Conservation (phyloP, 1,139 yeast species). For the Hansenula lynferdii region DNA sequence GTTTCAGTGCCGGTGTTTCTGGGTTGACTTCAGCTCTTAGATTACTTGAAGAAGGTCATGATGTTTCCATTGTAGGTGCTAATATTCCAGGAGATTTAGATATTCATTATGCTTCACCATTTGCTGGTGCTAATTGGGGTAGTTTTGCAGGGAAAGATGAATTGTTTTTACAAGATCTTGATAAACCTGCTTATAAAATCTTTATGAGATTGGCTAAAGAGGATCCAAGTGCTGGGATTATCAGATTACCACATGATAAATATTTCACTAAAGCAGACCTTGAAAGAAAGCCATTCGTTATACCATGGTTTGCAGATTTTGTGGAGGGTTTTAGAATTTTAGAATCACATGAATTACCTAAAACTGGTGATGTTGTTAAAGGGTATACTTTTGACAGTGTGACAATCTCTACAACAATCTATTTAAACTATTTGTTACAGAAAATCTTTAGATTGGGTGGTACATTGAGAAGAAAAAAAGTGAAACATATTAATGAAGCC, state of each 20-base stretch:
- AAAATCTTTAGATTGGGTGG: slow-evolving; percentile 20
- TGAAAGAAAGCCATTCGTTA: background rate
- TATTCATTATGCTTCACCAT: slow-evolving; percentile 51
- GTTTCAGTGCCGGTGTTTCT: slow-evolving; percentile 48
- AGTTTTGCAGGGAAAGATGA: slow-evolving; percentile 44
- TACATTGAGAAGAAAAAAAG: slow-evolving; percentile 17
- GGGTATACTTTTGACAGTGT: slow-evolving; percentile 21
- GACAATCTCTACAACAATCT: slow-evolving; percentile 22
- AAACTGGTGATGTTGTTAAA: slow-evolving; percentile 19
- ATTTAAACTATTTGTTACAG: slow-evolving; percentile 16
- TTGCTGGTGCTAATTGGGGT: slow-evolving; percentile 74
- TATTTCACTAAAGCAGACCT: slow-evolving; percentile 35
- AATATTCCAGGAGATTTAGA: slow-evolving; percentile 48
- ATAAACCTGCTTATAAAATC: slow-evolving; percentile 40
- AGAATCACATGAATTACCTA: slow-evolving; percentile 23
- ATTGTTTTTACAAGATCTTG: slow-evolving; percentile 35
- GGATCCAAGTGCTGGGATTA: slow-evolving; percentile 47
- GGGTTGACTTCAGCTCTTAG: slow-evolving; percentile 56
- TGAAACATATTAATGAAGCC: slow-evolving; percentile 15
- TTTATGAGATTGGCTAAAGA: slow-evolving; percentile 35
- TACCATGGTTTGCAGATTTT: slow-evolving; percentile 32
- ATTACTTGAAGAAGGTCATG: slow-evolving; percentile 35
- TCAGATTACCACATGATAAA: slow-evolving; percentile 43
- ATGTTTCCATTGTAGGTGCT: slow-evolving; percentile 42
- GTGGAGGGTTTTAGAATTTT: slow-evolving; percentile 39